Evolutionary conservation across 1,139 yeast genomes (phyloP).

Genomic region (Geotrichum histeridarum): DNA sequence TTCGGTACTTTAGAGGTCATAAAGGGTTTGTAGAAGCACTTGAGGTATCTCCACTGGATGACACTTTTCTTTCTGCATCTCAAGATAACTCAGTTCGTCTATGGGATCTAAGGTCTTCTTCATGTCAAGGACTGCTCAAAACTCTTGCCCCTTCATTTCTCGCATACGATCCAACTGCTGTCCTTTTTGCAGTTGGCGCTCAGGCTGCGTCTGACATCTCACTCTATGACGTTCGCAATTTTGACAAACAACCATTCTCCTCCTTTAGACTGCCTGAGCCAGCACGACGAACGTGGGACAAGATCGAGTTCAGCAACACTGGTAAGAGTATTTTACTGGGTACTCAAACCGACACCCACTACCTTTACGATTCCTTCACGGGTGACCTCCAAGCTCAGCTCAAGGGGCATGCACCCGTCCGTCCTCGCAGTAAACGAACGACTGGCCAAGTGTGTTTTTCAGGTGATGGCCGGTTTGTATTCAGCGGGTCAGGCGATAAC

Average conservation of each 20-base stretch:
- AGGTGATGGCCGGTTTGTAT: conserved; percentile 73
- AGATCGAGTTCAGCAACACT: conserved; percentile 77
- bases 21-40: conserved; percentile 64
- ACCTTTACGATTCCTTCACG: conserved; percentile 65
- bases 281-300: conserved; percentile 45
- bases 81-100: conserved; percentile 73
- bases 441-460: conserved; percentile 55
- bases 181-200: conserved; percentile 70
- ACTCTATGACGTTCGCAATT: conserved; percentile 56
- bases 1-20: conserved; percentile 86
- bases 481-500: conserved; percentile 57
- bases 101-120: conserved; percentile 71
- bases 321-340: conserved; percentile 69
- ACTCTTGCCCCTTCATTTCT: conserved; percentile 53
- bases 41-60: conserved; percentile 70
- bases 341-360: conserved; percentile 51
- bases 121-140: conserved; percentile 53
- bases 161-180: conserved; percentile 79
- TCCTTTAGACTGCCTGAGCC: conserved; percentile 38
- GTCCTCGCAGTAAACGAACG: conserved; percentile 23
- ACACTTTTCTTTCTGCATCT: conserved; percentile 63
- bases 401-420: conserved; percentile 43
- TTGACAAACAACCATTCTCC: conserved; percentile 53
- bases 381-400: conserved; percentile 56
- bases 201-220: conserved; percentile 46